Conservation (phyloP, 2,329 filamentous ascomycete species). For the Aspergillus transmontanensis region DNA sequence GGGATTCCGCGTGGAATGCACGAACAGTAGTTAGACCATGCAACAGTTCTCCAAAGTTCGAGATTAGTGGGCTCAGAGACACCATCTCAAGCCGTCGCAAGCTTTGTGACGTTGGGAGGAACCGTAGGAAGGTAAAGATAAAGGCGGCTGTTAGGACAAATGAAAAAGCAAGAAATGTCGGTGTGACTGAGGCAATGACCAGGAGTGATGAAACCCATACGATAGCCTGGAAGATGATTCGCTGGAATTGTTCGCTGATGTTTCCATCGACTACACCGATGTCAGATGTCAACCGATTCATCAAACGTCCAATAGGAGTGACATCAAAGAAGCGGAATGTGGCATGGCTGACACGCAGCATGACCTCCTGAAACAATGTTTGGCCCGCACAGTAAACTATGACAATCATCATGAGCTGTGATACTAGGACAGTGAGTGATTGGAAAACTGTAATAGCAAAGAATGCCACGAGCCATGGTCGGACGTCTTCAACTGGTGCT, state of each 20-base stretch:
- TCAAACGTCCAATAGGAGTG: constrained; percentile 83
- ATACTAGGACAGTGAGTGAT: constrained; percentile 61
- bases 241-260: constrained; percentile 73
- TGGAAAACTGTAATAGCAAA: constrained; percentile 65
- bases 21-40: constrained; percentile 85
- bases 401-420: constrained; percentile 69
- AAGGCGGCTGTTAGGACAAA: constrained; percentile 68
- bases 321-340: constrained; percentile 91
- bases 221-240: constrained; percentile 70
- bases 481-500: constrained; percentile 65
- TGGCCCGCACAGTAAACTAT: constrained; percentile 80
- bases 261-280: constrained; percentile 87
- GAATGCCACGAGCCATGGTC: constrained; percentile 74
- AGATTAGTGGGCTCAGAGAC: constrained; percentile 83
- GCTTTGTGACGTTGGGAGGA: constrained; percentile 81
- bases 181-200: constrained; percentile 79
- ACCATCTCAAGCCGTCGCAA: constrained; percentile 86
- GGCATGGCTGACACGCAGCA: constrained; percentile 73
- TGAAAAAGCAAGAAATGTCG: constrained; percentile 74
- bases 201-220: constrained; percentile 72
- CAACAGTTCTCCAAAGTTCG: constrained; percentile 86
- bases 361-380: constrained; percentile 71
- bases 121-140: constrained; percentile 72
- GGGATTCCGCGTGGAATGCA: constrained; percentile 75
- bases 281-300: constrained; percentile 90